phyloP scores from a whole-genome alignment of 2,329 filamentous ascomycete species.

The Verticillium albo-atrum region DNA sequence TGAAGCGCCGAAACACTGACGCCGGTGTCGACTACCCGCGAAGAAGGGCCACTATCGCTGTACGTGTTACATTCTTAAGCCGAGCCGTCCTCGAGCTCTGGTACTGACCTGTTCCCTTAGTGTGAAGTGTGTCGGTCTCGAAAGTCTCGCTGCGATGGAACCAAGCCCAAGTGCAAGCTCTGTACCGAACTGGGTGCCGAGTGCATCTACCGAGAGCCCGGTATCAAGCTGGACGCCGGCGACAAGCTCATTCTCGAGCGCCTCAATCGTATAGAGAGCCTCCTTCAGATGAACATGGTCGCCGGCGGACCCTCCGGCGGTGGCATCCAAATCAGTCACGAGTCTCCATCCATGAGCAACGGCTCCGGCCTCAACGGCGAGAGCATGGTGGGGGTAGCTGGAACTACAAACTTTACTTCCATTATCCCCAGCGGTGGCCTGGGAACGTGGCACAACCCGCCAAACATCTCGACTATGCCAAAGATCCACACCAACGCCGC shows the following conservation, averaged over 20 bases:
- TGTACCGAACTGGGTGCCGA: conserved; percentile 79
- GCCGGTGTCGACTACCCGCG: conserved; percentile 59
- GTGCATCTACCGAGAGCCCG: conserved; percentile 79
- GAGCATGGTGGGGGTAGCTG: conserved; percentile 42
- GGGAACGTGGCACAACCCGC: conserved; percentile 63
- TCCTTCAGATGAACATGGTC: conserved; percentile 68
- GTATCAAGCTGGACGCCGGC: conserved; percentile 81
- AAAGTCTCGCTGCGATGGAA: conserved; percentile 76
- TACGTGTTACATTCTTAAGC: conserved; percentile 32
- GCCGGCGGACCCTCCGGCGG: conserved; percentile 35
- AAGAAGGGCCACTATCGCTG: conserved; percentile 61
- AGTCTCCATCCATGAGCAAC: conserved; percentile 62
- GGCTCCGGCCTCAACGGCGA: conserved; percentile 58
- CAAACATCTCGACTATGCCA: conserved; percentile 80
- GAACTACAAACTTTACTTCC: conserved; percentile 43
- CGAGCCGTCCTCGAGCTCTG: not conserved
- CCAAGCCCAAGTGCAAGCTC: conserved; percentile 77
- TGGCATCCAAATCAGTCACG: conserved; percentile 51
- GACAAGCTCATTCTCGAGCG: conserved; percentile 83
- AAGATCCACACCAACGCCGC: conserved; percentile 80
- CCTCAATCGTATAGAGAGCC: conserved; percentile 69
- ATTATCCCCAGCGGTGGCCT: conserved; percentile 60
- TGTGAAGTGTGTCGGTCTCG: conserved; percentile 78
- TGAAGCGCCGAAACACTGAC: conserved; percentile 60
- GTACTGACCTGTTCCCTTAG: conserved; percentile 33